Base-by-base conservation (phyloP, 306 rosid species). In the Astragalus membranaceus region DNA sequence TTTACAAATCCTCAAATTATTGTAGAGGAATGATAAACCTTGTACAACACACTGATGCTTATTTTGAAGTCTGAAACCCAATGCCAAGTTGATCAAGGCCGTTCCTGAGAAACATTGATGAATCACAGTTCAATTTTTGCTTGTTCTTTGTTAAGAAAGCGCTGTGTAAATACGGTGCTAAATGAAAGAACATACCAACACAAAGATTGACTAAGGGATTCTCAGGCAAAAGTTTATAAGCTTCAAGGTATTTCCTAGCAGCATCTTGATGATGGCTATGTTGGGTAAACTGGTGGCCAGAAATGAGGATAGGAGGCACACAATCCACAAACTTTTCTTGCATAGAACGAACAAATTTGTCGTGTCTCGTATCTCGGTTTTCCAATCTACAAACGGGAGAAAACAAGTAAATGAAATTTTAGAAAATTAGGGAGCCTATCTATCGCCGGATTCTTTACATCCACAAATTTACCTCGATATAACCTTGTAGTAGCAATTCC, bases 401-500 rank as follows among this genome's bases (percentile, higher is more conserved):
- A 58, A 81, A 53, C 43, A 41, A 47, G 44, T 26, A 74, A 51
- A 70, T 16, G 4, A 30, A 59, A 20, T 26, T 33, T 13, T 29
- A 53, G 71, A 44, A 65, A 77, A 50, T 3, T 32, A 68, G 46
- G 48, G 42, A 48, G 54, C 58, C 73, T 36, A 64, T 62, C 69
- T 20, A 61, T 46, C 8, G 15, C 26, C 16, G 8, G 36, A 33
- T 64, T 64, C 68, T 46, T 65, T 39, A 10, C 54, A 65, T 66
- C 41, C 44, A 66, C n/a, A 51, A 56, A 56, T 49, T 52, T 75
- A 91, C 95, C 97, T 86, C 14, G 92, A 87, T 66, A 84, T 87
- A 68, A 94, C 98, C 88, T 87, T 90, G 88, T 88, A 85, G 76
- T 93, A 93, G 87, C 97, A 94, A 76, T 94, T 94, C 98, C 96